These are phyloP conservation scores for Dothistroma pini DNA, from an alignment of 2,329 filamentous ascomycete species.

Conservation along the genomic window DNA sequence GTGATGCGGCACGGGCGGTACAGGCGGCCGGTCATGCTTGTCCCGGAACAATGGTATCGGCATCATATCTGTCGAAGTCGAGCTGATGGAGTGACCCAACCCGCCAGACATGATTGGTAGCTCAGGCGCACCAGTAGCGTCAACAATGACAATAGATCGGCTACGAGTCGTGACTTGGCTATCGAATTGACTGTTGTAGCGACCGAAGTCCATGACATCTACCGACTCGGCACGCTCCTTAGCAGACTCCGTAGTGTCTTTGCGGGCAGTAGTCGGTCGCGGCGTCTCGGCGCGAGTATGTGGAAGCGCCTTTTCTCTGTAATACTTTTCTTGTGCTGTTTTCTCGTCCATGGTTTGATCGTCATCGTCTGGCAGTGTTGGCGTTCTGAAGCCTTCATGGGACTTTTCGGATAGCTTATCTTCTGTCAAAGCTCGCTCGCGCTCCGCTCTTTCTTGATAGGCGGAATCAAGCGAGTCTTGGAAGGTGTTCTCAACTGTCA, in stretches of 20 bases:
- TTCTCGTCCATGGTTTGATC: neutral
- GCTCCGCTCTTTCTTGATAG: conserved; percentile 9
- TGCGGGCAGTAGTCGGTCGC: conserved; percentile 15
- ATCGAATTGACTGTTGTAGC: conserved; percentile 29
- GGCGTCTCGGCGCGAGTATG: conserved; percentile 11
- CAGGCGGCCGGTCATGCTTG: conserved; percentile 11
- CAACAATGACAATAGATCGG: conserved; percentile 85
- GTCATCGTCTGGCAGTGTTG: neutral
- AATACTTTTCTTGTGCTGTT: neutral
- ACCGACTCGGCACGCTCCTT: conserved; percentile 15
- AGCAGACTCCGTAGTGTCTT: conserved; percentile 2
- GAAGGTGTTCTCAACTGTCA: conserved; percentile 37
- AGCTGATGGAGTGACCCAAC: conserved; percentile 26
- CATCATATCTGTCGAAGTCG: conserved; percentile 27
- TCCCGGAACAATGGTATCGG: conserved; percentile 26
- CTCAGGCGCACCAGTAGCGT: conserved; percentile 57
- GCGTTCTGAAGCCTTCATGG: neutral
- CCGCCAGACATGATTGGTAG: conserved; percentile 23
- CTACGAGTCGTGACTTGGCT: conserved; percentile 72
- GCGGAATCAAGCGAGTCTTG: conserved; percentile 18
- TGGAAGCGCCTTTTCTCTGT: conserved; percentile 5
- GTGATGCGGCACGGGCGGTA: conserved; percentile 8
- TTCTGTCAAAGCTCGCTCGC: conserved; percentile 7
- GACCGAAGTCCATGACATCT: conserved; percentile 19
- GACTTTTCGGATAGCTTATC: conserved; percentile 4